Evolutionary conservation across 768 basidiomycete species (phyloP).

Genomic region (Phaffia australis): DNA sequence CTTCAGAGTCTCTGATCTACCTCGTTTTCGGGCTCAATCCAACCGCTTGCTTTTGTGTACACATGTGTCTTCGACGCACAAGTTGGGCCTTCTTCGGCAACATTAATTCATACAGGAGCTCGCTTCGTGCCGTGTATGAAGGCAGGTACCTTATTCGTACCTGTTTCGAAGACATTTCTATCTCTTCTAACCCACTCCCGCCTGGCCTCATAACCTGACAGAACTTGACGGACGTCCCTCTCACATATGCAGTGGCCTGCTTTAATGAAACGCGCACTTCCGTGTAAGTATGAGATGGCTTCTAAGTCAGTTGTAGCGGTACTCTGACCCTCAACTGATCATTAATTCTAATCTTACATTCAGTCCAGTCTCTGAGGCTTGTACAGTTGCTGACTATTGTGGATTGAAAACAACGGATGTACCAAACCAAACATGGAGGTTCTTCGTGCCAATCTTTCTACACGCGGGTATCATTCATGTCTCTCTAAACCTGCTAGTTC

Average conservation of each 20-base stretch:
- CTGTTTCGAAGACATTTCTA: too few species aligned
- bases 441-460: conserved; percentile 68
- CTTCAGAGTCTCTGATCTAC: background rate
- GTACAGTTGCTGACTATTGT: conserved; percentile 71
- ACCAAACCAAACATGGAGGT: conserved; percentile 45
- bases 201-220: background rate
- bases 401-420: conserved; percentile 51
- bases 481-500: conserved; percentile 78
- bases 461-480: conserved; percentile 96
- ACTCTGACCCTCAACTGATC: background rate
- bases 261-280: conserved; percentile 19
- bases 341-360: background rate
- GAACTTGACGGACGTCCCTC: conserved; percentile 16
- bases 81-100: conserved; percentile 17
- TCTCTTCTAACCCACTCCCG: background rate
- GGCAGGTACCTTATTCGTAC: background rate
- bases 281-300: background rate
- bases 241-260: conserved; percentile 13
- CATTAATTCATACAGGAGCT: conserved; percentile 16
- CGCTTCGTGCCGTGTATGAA: conserved; percentile 26
- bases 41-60: background rate
- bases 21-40: background rate
- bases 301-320: background rate
- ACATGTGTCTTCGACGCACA: background rate
- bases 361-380: conserved; percentile 52